phyloP scores from a whole-genome alignment of 2,329 filamentous ascomycete genomes.

The Blastomyces parvus region DNA sequence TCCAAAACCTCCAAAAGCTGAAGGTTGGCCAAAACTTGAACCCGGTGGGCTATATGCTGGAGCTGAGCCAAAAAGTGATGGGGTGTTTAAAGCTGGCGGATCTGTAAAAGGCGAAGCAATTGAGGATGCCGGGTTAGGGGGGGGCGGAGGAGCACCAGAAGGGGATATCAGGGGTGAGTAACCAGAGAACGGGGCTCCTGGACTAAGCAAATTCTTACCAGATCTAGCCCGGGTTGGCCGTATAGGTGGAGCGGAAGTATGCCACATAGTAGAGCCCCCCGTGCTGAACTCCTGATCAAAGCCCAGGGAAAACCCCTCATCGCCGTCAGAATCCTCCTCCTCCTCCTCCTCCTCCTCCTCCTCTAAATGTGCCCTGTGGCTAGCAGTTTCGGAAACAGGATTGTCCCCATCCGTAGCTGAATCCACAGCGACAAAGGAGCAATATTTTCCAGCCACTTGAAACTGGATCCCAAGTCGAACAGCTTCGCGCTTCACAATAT shows the following conservation, averaged over 20 bases:
- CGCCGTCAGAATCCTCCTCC: background rate
- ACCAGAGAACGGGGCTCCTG: background rate
- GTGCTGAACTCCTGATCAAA: too few relatives aligned
- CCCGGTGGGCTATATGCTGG: background rate
- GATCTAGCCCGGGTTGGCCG: background rate
- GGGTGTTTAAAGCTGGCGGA: background rate
- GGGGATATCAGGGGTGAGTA: background rate
- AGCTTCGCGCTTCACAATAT: conserved; percentile 56
- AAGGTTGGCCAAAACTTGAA: background rate
- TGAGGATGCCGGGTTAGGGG: background rate
- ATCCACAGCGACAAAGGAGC: conserved; percentile 55
- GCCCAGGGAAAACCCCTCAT: too few relatives aligned
- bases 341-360: background rate
- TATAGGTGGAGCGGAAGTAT: too few relatives aligned
- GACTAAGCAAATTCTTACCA: background rate
- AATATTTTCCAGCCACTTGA: conserved; percentile 61
- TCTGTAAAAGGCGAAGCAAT: background rate
- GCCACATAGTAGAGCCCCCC: too few relatives aligned
- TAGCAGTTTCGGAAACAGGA: background rate
- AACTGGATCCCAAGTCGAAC: conserved; percentile 56
- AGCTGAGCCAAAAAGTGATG: background rate
- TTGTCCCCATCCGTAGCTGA: conserved; percentile 30
- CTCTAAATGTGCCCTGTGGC: background rate
- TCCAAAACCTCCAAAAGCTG: background rate
- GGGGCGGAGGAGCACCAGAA: background rate